Conservation (phyloP, 495 filamentous ascomycete species). For the Daldinia loculata region DNA sequence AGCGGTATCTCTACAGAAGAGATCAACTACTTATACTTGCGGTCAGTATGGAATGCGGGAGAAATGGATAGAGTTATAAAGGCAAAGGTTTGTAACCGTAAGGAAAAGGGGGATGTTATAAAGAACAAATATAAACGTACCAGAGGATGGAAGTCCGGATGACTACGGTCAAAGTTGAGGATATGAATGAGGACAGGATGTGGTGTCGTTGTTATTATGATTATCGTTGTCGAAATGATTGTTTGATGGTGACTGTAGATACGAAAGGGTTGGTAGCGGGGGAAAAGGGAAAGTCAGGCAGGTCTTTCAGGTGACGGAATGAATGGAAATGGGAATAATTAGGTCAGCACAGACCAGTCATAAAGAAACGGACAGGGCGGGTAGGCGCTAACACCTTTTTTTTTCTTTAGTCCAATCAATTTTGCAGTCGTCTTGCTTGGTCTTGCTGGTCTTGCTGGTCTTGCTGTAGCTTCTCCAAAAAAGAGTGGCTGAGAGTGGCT, state of each 20-base stretch:
- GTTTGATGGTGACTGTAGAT: constrained; percentile 23
- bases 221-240: constrained; percentile 10
- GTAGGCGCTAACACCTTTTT: constrained; percentile 32
- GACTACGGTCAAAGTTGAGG: constrained; percentile 7
- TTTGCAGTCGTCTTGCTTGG: background rate
- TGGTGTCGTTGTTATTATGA: constrained; percentile 19
- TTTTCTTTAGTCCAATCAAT: constrained; percentile 26
- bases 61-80: constrained; percentile 38
- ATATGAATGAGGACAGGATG: constrained; percentile 19
- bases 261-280: constrained; percentile 26
- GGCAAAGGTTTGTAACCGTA: constrained; percentile 20
- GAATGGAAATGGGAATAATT: constrained; percentile 25
- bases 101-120: background rate
- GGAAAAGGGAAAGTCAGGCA: constrained; percentile 37
- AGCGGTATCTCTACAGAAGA: constrained; percentile 42
- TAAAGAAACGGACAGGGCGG: constrained; percentile 17
- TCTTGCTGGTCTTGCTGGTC: background rate
- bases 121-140: constrained; percentile 12
- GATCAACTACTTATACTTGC: constrained; percentile 42
- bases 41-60: constrained; percentile 45
- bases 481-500: constrained; percentile 38
- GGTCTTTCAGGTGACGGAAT: constrained; percentile 42
- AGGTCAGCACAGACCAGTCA: constrained; percentile 30
- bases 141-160: constrained; percentile 11
- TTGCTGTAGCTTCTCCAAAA: constrained; percentile 6